Percentiles rank a stretch among this genome's conserved stretches.
Conservation (phyloP, 495 filamentous ascomycete species). For the Penicillium riverlandense region DNA sequence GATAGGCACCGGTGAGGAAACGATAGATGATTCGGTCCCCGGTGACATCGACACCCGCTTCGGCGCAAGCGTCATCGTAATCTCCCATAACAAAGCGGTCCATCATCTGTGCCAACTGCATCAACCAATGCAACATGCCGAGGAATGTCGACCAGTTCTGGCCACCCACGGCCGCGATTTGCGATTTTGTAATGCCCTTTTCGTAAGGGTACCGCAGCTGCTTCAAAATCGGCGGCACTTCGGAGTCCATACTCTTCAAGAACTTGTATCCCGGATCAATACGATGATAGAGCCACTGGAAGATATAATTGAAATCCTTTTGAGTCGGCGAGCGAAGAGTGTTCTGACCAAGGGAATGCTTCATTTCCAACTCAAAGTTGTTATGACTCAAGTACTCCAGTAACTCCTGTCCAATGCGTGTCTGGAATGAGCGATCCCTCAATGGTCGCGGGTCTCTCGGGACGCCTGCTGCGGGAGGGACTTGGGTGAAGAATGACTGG, state of each 20-base stretch:
- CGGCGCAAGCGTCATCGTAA: conserved; percentile 84
- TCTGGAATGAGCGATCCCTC: conserved; percentile 70
- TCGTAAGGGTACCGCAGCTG: conserved; percentile 92
- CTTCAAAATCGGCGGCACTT: conserved; percentile 85
- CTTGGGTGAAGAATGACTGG: conserved; percentile 89
- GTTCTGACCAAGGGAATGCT: conserved; percentile 79
- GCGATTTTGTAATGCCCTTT: conserved; percentile 87
- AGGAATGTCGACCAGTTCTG: conserved; percentile 94
- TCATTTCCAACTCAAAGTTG: conserved; percentile 97
- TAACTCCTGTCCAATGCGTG: conserved; percentile 78
- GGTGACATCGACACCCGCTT: conserved; percentile 77
- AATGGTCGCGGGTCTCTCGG: conserved; percentile 86
- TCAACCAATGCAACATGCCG: conserved; percentile 95
- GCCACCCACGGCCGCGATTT: conserved; percentile 87
- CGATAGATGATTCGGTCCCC: conserved; percentile 89
- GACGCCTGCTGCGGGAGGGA: conserved; percentile 66
- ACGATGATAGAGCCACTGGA: conserved; percentile 93
- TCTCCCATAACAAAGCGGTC: conserved; percentile 65
- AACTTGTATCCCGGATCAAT: conserved; percentile 92
- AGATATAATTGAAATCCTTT: conserved; percentile 95
- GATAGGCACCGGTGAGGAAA: conserved; percentile 82
- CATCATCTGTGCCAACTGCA: conserved; percentile 91
- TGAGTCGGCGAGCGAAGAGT: conserved; percentile 89
- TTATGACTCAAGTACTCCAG: conserved; percentile 83
- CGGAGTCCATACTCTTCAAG: conserved; percentile 84